Conservation (phyloP, 352 stramenopile species). For the Blastocystis sp. region DNA sequence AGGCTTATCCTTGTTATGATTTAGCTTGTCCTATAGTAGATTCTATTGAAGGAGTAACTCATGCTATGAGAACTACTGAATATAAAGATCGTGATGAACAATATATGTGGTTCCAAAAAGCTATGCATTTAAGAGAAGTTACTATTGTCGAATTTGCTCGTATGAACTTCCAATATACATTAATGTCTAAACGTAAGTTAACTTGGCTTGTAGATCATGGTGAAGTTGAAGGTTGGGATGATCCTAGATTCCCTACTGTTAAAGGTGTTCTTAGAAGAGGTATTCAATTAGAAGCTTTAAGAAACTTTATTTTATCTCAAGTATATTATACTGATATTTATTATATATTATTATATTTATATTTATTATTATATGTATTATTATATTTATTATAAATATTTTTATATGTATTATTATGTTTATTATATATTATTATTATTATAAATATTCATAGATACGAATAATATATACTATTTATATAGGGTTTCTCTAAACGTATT, state of each 20-base stretch:
- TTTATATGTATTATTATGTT: slow-evolving; percentile 2
- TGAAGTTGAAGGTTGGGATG: slow-evolving; percentile 81
- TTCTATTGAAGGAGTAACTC: slow-evolving; percentile 89
- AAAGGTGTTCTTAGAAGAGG: slow-evolving; percentile 82
- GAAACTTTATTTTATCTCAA: slow-evolving; percentile 87
- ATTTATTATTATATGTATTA: neutral
- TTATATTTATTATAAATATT: neutral
- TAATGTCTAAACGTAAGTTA: slow-evolving; percentile 94
- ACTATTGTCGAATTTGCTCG: slow-evolving; percentile 78
- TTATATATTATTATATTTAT: too few relatives aligned
- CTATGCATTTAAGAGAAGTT: slow-evolving; percentile 56
- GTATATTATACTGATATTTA: slow-evolving; percentile 37
- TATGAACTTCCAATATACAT: slow-evolving; percentile 97
- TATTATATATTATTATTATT: slow-evolving; percentile 5
- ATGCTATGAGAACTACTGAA: slow-evolving; percentile 91
- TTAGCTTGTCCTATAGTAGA: slow-evolving; percentile 96
- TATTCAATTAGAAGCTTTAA: slow-evolving; percentile 75
- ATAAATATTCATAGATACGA: neutral
- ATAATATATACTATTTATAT: neutral
- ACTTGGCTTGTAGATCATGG: slow-evolving; percentile 93
- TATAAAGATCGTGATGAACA: slow-evolving; percentile 96
- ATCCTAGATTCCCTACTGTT: slow-evolving; percentile 92
- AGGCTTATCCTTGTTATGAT: slow-evolving; percentile 97
- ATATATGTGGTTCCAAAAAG: slow-evolving; percentile 77
- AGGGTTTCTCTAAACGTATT: slow-evolving; percentile 57